Conservation (phyloP, 2,329 filamentous ascomycete species). For the Alternaria ventricosa region DNA sequence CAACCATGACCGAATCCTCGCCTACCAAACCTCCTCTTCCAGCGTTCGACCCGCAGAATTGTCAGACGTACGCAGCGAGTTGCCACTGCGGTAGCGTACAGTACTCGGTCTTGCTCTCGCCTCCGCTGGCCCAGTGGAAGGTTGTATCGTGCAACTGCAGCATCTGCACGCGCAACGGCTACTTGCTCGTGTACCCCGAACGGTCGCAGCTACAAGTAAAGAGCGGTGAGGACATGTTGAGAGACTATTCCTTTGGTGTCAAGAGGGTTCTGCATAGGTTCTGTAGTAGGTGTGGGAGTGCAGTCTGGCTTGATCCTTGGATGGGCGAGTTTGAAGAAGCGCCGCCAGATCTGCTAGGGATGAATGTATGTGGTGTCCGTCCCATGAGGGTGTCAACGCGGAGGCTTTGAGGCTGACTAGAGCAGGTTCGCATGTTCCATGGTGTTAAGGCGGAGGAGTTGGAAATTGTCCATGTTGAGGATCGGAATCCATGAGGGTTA, state of each 20-base stretch:
- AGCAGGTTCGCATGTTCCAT: constrained; percentile 26
- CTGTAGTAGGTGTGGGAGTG: constrained; percentile 36
- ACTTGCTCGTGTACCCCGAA: constrained; percentile 54
- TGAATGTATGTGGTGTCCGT: constrained; percentile 32
- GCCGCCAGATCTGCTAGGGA: constrained; percentile 28
- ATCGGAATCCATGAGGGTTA: constrained; percentile 3
- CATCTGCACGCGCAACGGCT: constrained; percentile 58
- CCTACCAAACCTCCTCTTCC: neutral
- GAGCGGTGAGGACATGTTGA: constrained; percentile 32
- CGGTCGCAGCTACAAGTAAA: constrained; percentile 30
- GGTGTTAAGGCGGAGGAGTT: constrained; percentile 33
- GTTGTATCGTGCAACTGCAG: constrained; percentile 61
- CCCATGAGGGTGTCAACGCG: neutral
- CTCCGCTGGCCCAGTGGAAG: constrained; percentile 55
- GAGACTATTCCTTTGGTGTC: constrained; percentile 32
- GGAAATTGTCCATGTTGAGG: constrained; percentile 29
- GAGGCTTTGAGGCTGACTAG: constrained; percentile 3
- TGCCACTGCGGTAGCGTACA: constrained; percentile 63
- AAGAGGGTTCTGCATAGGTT: constrained; percentile 38
- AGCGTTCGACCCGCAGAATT: neutral
- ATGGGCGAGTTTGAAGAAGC: constrained; percentile 24
- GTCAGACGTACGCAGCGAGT: constrained; percentile 37
- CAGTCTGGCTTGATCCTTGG: constrained; percentile 37
- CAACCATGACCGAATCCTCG: neutral
- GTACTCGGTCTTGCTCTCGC: constrained; percentile 57